Evolutionary conservation across 768 basidiomycete genomes (phyloP), one percentile per base, ranked within the genome.

Genomic region (Megacollybia marginata): DNA sequence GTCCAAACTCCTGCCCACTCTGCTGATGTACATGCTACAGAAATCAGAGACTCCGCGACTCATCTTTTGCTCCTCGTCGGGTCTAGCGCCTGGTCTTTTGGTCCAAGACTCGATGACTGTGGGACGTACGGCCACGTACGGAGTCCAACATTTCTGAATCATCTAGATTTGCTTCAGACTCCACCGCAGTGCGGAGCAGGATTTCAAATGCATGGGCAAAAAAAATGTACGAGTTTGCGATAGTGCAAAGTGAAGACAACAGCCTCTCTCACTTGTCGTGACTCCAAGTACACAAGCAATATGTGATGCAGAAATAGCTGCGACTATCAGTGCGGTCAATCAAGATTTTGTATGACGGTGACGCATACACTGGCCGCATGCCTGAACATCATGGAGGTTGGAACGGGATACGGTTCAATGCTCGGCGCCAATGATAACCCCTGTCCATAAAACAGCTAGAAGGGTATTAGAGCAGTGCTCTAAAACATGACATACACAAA

Each of bases 361-460:
- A 42, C 19, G 70, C 87, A 55, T 57, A 94, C 92, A 57, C 86
- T 92, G 0, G 92, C 95, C 16, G 87, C 79, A 65, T 95, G 88
- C 46, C 92, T 79, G 68, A 95, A 97, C 70, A 94, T 85, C 12
- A 87, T 84, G 62, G 9, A 97, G 69, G 50, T 84, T 88, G 20
- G 75, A 68, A 47, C 89, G 77, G 13, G 84, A 74, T 2, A 82
- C 84, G 2, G 81, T 79, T 64, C 98, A 95, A 50, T 93, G 82
- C 55, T 97, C 94, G 20, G 88, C 90, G 8, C 95, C 95, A 56
- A 97, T 93, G 55, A 99, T 92, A 56, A 99, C 94, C 95, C 61
- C 97, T 99, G 65, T 97, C 94, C 93, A 98, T 98, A 20, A 99
- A 7, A 93, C 92, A 50, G 95, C 95, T 98, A 57, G 33, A 43